Conservation (phyloP, 2,329 filamentous ascomycete species). For the Hymenoscyphus linearis region DNA sequence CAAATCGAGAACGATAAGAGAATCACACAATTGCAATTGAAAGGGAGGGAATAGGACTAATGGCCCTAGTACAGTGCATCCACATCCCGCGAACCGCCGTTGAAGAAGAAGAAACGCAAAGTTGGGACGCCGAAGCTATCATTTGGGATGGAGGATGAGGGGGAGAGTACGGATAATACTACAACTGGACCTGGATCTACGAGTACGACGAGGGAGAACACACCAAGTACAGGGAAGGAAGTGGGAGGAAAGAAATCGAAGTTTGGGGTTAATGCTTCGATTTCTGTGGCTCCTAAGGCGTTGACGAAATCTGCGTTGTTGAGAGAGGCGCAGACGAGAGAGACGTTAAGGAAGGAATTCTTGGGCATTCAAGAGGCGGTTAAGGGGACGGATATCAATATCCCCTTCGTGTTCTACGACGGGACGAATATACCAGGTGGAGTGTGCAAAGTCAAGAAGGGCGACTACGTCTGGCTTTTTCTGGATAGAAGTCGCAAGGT, state of each 20-base stretch:
- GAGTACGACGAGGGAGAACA: slow-evolving; percentile 30
- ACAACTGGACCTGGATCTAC: slow-evolving; percentile 20
- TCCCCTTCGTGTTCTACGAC: slow-evolving; percentile 97
- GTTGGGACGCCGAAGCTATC: slow-evolving; percentile 46
- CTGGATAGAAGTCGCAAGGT: slow-evolving; percentile 88
- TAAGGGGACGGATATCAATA: slow-evolving; percentile 80
- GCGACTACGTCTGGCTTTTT: slow-evolving; percentile 89
- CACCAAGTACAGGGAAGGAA: slow-evolving; percentile 21
- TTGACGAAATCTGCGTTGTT: slow-evolving; percentile 72
- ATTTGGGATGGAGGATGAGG: slow-evolving; percentile 53
- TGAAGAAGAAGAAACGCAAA: slow-evolving; percentile 44
- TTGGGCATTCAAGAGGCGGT: slow-evolving; percentile 76
- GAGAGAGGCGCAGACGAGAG: slow-evolving; percentile 72
- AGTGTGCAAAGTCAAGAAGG: slow-evolving; percentile 81
- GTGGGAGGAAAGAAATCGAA: slow-evolving; percentile 35
- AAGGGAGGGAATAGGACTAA: slow-evolving; percentile 20
- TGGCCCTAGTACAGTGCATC: slow-evolving; percentile 34
- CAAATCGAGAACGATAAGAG: neutral
- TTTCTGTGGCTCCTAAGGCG: slow-evolving; percentile 64
- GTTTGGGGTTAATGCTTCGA: slow-evolving; percentile 56
- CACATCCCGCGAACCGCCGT: slow-evolving; percentile 36
- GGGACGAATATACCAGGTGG: slow-evolving; percentile 86
- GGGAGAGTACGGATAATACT: slow-evolving; percentile 35
- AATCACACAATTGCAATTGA: neutral
- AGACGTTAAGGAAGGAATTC: slow-evolving; percentile 74